These are phyloP conservation scores for Flammula alnicola DNA, from an alignment of 1,284 basidiomycete species.

Conservation along the genomic window DNA sequence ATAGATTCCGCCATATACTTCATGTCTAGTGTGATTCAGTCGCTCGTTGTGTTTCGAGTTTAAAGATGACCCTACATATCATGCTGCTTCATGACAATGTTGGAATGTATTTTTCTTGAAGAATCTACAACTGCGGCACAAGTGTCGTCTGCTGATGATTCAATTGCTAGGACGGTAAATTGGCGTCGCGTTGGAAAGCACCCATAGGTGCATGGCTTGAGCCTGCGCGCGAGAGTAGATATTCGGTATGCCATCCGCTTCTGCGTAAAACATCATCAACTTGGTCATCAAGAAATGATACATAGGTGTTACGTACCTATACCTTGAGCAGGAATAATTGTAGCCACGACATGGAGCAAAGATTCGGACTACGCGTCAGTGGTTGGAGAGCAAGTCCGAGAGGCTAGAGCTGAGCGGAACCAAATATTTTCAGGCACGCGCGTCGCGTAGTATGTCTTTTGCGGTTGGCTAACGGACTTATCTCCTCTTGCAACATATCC, in stretches of 20 bases:
- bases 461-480: neutral
- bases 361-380: too few species aligned
- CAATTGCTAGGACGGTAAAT: slow-evolving; percentile 80
- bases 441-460: too few species aligned
- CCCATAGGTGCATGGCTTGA: neutral
- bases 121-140: slow-evolving; percentile 84
- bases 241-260: slow-evolving; percentile 1
- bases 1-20: slow-evolving; percentile 81
- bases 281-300: too few species aligned
- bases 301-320: too few species aligned
- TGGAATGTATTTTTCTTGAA: slow-evolving; percentile 71
- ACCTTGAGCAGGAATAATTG: too few species aligned
- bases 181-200: slow-evolving; percentile 19
- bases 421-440: slow-evolving; percentile 7
- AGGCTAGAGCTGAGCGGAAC: slow-evolving; percentile 1
- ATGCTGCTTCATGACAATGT: slow-evolving; percentile 84
- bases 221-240: neutral
- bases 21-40: slow-evolving; percentile 51
- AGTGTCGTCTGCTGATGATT: slow-evolving; percentile 89
- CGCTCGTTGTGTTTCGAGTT: neutral
- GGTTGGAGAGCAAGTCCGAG: neutral
- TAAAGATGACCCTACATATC: slow-evolving; percentile 46
- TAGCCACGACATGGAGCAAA: too few species aligned
- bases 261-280: too few species aligned
- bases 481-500: neutral